Evolutionary conservation across 2,329 filamentous ascomycete species (phyloP).

Genomic region (Colletotrichum theobromicola): DNA sequence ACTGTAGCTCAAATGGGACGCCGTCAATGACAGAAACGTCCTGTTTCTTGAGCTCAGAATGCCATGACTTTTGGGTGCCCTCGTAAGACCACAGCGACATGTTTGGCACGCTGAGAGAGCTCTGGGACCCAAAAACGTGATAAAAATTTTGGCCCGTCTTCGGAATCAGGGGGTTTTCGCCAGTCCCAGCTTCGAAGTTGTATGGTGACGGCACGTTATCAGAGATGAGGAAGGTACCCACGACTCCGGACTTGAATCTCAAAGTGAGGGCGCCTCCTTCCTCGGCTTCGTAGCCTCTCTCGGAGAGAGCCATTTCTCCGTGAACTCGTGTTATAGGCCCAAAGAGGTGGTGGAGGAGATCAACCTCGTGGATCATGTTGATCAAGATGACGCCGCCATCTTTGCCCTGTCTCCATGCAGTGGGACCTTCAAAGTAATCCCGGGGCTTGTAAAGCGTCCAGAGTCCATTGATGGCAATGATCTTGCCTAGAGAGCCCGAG

Average conservation of each 20-base stretch:
- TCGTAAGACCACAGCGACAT: constrained; percentile 54
- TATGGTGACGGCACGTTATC: constrained; percentile 57
- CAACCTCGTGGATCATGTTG: constrained; percentile 67
- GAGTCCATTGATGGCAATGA: constrained; percentile 59
- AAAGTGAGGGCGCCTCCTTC: constrained; percentile 61
- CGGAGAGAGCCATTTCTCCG: constrained; percentile 50
- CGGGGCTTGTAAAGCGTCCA: constrained; percentile 59
- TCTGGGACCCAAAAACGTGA: constrained; percentile 58
- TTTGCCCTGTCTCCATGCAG: constrained; percentile 46
- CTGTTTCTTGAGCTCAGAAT: constrained; percentile 36
- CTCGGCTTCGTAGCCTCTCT: constrained; percentile 54
- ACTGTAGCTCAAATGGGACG: constrained; percentile 56
- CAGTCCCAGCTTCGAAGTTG: constrained; percentile 62
- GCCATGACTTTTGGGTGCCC: constrained; percentile 45
- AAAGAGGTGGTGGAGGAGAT: constrained; percentile 61
- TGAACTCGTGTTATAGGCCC: constrained; percentile 56
- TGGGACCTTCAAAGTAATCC: constrained; percentile 49
- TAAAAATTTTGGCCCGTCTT: constrained; percentile 50
- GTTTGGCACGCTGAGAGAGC: constrained; percentile 58
- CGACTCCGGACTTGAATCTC: constrained; percentile 56
- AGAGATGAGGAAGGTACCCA: constrained; percentile 61
- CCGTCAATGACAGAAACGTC: constrained; percentile 23
- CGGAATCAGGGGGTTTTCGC: constrained; percentile 61
- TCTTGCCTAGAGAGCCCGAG: constrained; percentile 42
- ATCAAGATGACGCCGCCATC: constrained; percentile 56